Evolutionary conservation across 148 eudicot species (phyloP), one percentile per base, ranked within the genome.

Genomic region (Nyssa sinensis): DNA sequence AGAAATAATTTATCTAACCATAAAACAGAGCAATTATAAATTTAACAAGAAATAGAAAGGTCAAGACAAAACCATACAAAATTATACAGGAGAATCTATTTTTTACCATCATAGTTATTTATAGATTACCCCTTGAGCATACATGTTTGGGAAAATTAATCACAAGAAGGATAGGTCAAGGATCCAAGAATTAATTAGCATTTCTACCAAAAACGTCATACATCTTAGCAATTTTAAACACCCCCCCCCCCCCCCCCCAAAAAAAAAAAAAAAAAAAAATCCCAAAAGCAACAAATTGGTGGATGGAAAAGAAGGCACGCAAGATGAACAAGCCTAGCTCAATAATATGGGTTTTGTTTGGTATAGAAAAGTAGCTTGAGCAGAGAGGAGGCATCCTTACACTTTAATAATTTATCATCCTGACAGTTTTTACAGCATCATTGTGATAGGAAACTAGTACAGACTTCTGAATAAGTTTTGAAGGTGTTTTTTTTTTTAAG

Each of bases 91-190:
- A 30, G 44, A 53, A 21, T 16, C 62, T 31, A 12, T 32, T 21
- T 35, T 53, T 30, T 55, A 55, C 37, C 60, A 69, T 69, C 72
- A 21, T 21, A 47, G n/a, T n/a, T n/a, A n/a, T n/a, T n/a, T n/a
- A n/a, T n/a, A n/a, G n/a, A n/a, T 4, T 29, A 24, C 31, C 32
- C 1, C 24, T 19, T 29, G 70, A 62, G 60, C 65, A 59, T n/a
- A n/a, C n/a, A n/a, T n/a, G 47, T 4, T 41, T 41, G n/a, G n/a
- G n/a, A 41, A 41, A 13, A 41, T 41, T 41, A 41, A 41, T 41
- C 16, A n/a, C n/a, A n/a, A n/a, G n/a, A n/a, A n/a, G n/a, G n/a
- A n/a, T n/a, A n/a, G n/a, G n/a, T n/a, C n/a, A n/a, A n/a, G n/a
- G n/a, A n/a, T n/a, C n/a, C n/a, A n/a, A n/a, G n/a, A n/a, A n/a